These are phyloP conservation scores for Marasmius fiardii DNA, from an alignment of 1,284 basidiomycete genomes.

Conservation along the genomic window DNA sequence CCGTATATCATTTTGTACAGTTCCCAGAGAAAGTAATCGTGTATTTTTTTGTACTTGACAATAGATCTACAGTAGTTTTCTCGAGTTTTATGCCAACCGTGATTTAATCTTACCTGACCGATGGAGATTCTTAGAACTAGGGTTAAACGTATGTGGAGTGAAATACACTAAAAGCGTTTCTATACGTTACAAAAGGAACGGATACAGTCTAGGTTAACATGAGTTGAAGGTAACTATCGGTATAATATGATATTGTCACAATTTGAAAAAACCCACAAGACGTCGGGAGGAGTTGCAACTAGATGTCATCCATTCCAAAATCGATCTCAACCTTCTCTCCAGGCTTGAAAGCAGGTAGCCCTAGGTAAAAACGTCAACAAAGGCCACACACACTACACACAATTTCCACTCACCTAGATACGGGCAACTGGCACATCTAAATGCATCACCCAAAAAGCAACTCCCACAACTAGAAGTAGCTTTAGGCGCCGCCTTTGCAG, in stretches of 20 bases:
- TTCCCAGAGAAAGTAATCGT: background rate
- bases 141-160: too few relatives aligned
- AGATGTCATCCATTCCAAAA: slow-evolving; percentile 86
- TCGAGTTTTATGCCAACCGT: too few relatives aligned
- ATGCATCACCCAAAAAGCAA: slow-evolving; percentile 98
- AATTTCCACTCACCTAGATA: slow-evolving; percentile 75
- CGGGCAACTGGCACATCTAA: slow-evolving; percentile 93
- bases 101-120: too few relatives aligned
- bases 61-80: too few relatives aligned
- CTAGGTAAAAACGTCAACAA: slow-evolving; percentile 33
- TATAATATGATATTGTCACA: background rate
- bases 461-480: slow-evolving; percentile 96
- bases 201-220: background rate
- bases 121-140: too few relatives aligned
- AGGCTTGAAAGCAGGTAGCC: slow-evolving; percentile 96
- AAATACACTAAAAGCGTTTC: background rate
- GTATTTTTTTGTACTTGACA: background rate
- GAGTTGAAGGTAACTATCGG: background rate
- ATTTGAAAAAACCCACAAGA: too few relatives aligned
- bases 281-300: slow-evolving; percentile 13
- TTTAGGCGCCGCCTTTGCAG: slow-evolving; percentile 70
- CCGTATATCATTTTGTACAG: background rate
- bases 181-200: background rate
- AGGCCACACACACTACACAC: background rate
- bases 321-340: slow-evolving; percentile 95